phyloP scores from a whole-genome alignment of 2,329 filamentous ascomycete species.

The Aspergillus sp. region DNA sequence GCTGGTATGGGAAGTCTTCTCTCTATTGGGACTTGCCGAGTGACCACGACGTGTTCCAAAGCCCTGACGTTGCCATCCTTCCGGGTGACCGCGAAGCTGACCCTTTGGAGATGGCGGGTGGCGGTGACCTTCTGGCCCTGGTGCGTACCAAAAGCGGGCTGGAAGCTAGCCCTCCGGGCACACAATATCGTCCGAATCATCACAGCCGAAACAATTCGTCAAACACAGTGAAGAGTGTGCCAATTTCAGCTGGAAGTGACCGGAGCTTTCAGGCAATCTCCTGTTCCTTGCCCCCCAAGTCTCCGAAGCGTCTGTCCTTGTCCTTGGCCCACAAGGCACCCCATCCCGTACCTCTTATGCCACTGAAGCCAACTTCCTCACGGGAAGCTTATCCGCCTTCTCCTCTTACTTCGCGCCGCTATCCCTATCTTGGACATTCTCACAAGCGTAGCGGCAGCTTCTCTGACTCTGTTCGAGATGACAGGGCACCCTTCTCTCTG shows the following conservation, averaged over 20 bases:
- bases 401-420: slow-evolving; percentile 37
- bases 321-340: slow-evolving; percentile 38
- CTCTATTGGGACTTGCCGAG: slow-evolving; percentile 82
- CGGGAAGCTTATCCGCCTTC: slow-evolving; percentile 32
- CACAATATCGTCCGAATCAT: slow-evolving; percentile 19
- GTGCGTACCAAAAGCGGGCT: slow-evolving; percentile 18
- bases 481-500: slow-evolving; percentile 56
- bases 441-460: slow-evolving; percentile 88
- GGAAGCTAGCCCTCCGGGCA: not conserved
- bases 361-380: slow-evolving; percentile 31
- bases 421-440: slow-evolving; percentile 54
- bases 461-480: slow-evolving; percentile 77
- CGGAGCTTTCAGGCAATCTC: slow-evolving; percentile 60
- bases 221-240: slow-evolving; percentile 37
- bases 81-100: slow-evolving; percentile 71
- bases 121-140: slow-evolving; percentile 21
- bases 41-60: slow-evolving; percentile 59
- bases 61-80: slow-evolving; percentile 66
- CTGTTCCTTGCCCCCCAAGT: slow-evolving; percentile 59
- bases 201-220: slow-evolving; percentile 41
- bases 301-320: slow-evolving; percentile 41
- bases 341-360: slow-evolving; percentile 45
- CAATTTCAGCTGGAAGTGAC: slow-evolving; percentile 44
- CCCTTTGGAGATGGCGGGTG: slow-evolving; percentile 32
- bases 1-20: slow-evolving; percentile 88